A percentile compares a stretch with the other conserved stretches of the same genome.
Evolutionary conservation across 2,329 filamentous ascomycete species (phyloP).

Genomic region (Aspergillus persii): DNA sequence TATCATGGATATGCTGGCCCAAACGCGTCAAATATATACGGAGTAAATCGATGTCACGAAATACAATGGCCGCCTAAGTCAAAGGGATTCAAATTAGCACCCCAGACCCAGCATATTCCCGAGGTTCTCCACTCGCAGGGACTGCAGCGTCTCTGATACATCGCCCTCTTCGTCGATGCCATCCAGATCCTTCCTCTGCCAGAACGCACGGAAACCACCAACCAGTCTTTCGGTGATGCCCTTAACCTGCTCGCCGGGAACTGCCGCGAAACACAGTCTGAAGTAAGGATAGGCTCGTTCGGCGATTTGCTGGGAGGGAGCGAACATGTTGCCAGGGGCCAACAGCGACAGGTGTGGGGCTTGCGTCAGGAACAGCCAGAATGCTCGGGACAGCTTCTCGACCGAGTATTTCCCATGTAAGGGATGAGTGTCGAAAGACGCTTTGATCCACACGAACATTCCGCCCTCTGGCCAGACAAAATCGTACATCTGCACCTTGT

Average conservation of each 20-base stretch:
- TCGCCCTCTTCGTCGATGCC: constrained; percentile 26
- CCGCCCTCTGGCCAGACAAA: constrained; percentile 80
- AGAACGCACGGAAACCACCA: constrained; percentile 70
- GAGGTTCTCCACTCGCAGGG: constrained; percentile 3
- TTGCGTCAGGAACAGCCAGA: constrained; percentile 70
- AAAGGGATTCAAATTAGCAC: constrained; percentile 5
- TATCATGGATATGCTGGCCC: too few species aligned
- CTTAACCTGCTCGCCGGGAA: constrained; percentile 68
- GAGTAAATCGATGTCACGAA: too few species aligned
- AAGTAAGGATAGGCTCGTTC: constrained; percentile 67
- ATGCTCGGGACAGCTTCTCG: constrained; percentile 58
- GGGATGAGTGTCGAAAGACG: constrained; percentile 72
- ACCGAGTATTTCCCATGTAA: constrained; percentile 58
- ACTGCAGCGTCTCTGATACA: constrained; percentile 3
- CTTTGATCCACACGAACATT: constrained; percentile 85
- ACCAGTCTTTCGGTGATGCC: constrained; percentile 63
- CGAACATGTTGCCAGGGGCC: constrained; percentile 71
- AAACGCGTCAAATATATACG: too few species aligned
- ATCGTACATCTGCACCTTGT: constrained; percentile 69
- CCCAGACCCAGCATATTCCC: constrained; percentile 18
- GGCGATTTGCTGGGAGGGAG: constrained; percentile 60
- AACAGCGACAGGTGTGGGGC: constrained; percentile 69
- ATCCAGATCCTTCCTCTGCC: constrained; percentile 63
- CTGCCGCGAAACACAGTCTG: constrained; percentile 81
- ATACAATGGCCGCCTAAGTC: too few species aligned